A percentile compares a stretch with the other conserved stretches of the same genome.
These are phyloP conservation scores for Metschnikowia santaceciliae DNA, from an alignment of 805 yeast species.

Conservation along the genomic window DNA sequence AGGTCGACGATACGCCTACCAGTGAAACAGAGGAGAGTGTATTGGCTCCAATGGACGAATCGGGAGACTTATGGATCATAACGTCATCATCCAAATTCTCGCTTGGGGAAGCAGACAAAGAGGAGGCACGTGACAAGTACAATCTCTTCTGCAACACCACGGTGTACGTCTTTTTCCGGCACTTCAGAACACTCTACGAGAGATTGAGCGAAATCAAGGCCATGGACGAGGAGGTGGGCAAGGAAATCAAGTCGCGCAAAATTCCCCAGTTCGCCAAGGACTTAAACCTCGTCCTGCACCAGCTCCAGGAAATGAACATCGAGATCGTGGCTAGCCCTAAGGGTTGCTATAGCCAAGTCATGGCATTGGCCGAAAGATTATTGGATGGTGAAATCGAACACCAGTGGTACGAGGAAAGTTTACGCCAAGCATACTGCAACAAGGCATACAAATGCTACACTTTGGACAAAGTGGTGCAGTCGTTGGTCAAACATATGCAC, in stretches of 20 bases:
- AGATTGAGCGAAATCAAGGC: conserved; percentile 75
- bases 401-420: conserved; percentile 90
- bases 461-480: conserved; percentile 84
- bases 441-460: conserved; percentile 91
- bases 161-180: conserved; percentile 85
- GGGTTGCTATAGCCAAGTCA: conserved; percentile 74
- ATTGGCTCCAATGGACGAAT: conserved; percentile 29
- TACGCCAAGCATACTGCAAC: conserved; percentile 92
- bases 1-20: conserved; percentile 29
- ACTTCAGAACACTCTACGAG: conserved; percentile 73
- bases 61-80: conserved; percentile 43
- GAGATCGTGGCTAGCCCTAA: conserved; percentile 53
- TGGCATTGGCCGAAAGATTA: conserved; percentile 66
- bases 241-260: conserved; percentile 62
- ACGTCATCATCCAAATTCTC: conserved; percentile 30
- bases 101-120: conserved; percentile 21
- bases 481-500: conserved; percentile 74
- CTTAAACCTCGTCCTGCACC: conserved; percentile 74
- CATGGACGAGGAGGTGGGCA: conserved; percentile 64
- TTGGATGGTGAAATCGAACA: conserved; percentile 91
- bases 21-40: conserved; percentile 31
- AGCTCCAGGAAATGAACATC: conserved; percentile 76
- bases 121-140: conserved; percentile 49
- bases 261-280: conserved; percentile 81
- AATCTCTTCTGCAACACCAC: conserved; percentile 87